Evolutionary conservation across 202 grass and related monocot genomes (phyloP).

Genomic region (Setaria viridis): DNA sequence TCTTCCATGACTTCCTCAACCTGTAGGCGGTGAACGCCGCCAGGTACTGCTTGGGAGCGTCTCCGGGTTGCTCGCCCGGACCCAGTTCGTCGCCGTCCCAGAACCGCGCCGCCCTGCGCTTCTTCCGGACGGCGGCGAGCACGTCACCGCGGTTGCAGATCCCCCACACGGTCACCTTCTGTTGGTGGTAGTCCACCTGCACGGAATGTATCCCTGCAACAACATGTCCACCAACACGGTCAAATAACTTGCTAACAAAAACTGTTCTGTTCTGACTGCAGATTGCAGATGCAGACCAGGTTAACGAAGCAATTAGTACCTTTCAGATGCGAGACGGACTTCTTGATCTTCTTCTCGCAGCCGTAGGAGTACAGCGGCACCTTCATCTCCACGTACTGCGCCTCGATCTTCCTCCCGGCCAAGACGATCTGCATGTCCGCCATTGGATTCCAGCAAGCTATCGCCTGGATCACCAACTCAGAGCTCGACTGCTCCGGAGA

Average conservation of each 20-base stretch:
- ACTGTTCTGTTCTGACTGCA: neutral
- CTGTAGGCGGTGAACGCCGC: conserved; percentile 55
- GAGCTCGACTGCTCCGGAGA: neutral
- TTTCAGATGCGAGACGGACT: conserved; percentile 71
- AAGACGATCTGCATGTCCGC: conserved; percentile 78
- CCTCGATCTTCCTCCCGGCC: conserved; percentile 66
- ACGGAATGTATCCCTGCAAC: conserved; percentile 82
- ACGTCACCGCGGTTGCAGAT: conserved; percentile 83
- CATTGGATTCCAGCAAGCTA: conserved; percentile 38
- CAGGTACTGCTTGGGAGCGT: conserved; percentile 53
- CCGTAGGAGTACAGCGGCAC: conserved; percentile 94
- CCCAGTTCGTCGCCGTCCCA: conserved; percentile 53
- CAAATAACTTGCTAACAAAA: neutral
- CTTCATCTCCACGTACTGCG: conserved; percentile 94
- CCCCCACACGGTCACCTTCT: conserved; percentile 96
- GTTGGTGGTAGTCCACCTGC: conserved; percentile 74
- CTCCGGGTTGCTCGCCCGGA: conserved; percentile 30
- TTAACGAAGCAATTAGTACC: conserved; percentile 27
- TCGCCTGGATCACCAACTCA: conserved; percentile 6
- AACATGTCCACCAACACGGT: neutral
- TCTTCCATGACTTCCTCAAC: conserved; percentile 85
- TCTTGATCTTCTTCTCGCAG: conserved; percentile 95
- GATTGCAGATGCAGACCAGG: neutral
- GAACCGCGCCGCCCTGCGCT: conserved; percentile 69
- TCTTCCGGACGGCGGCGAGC: conserved; percentile 76